Conservation (phyloP, 148 eudicot species). For the Rheum nobile region DNA sequence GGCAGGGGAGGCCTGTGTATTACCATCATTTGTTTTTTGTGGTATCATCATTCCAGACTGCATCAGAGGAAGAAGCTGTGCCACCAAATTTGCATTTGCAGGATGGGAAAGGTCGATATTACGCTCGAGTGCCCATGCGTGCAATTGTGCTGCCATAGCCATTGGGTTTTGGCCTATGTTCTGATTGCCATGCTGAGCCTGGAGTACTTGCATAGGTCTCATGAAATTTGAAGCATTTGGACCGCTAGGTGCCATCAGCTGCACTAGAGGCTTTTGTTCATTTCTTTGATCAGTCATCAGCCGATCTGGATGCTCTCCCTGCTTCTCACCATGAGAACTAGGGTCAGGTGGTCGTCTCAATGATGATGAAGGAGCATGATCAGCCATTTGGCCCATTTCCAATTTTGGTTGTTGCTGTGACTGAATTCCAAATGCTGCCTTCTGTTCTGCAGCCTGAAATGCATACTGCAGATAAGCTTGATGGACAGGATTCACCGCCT, state of each 20-base stretch:
- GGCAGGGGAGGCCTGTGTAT: constrained; percentile 39
- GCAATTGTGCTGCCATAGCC: constrained; percentile 80
- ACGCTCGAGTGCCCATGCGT: constrained; percentile 75
- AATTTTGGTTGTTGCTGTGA: constrained; percentile 55
- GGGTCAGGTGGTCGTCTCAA: constrained; percentile 52
- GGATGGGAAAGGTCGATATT: constrained; percentile 84
- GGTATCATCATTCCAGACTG: constrained; percentile 73
- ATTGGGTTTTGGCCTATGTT: constrained; percentile 42
- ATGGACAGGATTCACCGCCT: constrained; percentile 50
- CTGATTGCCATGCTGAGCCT: constrained; percentile 42
- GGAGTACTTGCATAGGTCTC: constrained; percentile 43
- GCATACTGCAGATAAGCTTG: constrained; percentile 78
- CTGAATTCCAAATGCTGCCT: constrained; percentile 46
- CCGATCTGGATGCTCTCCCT: constrained; percentile 34
- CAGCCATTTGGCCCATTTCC: constrained; percentile 41
- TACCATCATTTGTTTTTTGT: constrained; percentile 63
- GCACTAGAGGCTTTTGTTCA: constrained; percentile 40
- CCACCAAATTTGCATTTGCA: constrained; percentile 68
- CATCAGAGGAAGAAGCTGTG: constrained; percentile 73
- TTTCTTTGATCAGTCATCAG: constrained; percentile 41
- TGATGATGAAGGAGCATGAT: constrained; percentile 47
- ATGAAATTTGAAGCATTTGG: constrained; percentile 26
- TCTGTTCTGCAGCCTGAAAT: constrained; percentile 62
- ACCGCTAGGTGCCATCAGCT: constrained; percentile 33
- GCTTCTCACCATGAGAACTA: constrained; percentile 39